phyloP scores from a whole-genome alignment of 1,284 basidiomycete genomes.

The Albatrellus sp. region DNA sequence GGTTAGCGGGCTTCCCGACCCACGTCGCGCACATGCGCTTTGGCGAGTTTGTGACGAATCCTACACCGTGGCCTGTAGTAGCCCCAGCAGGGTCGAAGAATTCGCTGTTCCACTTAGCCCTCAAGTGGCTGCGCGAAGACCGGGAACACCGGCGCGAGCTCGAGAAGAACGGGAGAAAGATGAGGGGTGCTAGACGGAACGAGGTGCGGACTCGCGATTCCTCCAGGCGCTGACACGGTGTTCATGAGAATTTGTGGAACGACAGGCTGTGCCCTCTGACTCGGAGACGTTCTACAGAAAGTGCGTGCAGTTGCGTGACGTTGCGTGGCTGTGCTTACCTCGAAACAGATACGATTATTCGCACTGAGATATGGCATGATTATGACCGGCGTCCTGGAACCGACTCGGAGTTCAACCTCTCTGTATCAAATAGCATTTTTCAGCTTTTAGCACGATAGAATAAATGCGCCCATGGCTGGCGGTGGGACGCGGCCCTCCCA shows the following conservation, averaged over 20 bases:
- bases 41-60: conserved; percentile 57
- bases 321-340: not conserved
- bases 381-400: not conserved
- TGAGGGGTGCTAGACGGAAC: conserved; percentile 54
- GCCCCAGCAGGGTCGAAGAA: conserved; percentile 14
- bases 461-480: not conserved
- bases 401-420: conserved; percentile 5
- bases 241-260: conserved; percentile 6
- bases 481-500: not conserved
- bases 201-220: conserved; percentile 29
- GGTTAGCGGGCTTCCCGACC: conserved; percentile 77
- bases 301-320: conserved; percentile 28
- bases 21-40: conserved; percentile 84
- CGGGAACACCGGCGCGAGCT: conserved; percentile 48
- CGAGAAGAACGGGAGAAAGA: conserved; percentile 49
- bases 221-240: not conserved
- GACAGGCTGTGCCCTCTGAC: conserved; percentile 49
- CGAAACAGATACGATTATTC: conserved; percentile 56
- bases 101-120: conserved; percentile 58
- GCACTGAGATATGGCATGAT: conserved; percentile 22
- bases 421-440: not conserved
- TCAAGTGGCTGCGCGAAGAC: conserved; percentile 82
- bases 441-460: too few relatives aligned
- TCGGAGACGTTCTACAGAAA: conserved; percentile 86
- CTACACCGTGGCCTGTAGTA: conserved; percentile 58